Percentiles rank a stretch among this genome's conserved stretches.
Evolutionary conservation across 2,329 filamentous ascomycete species (phyloP).

Genomic region (Stenocarpella maydis): DNA sequence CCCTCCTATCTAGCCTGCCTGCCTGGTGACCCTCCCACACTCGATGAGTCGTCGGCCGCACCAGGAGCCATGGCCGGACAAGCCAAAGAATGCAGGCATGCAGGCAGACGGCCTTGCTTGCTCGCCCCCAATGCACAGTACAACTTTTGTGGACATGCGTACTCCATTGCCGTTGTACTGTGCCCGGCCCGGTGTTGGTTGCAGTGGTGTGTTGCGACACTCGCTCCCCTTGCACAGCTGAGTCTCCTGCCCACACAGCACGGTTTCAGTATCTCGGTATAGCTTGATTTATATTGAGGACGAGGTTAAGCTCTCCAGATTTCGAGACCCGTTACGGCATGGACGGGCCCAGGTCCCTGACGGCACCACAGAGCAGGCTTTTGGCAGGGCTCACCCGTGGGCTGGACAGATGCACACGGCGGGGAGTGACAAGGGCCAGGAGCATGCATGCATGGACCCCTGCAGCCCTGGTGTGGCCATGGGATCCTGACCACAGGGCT

Average conservation of each 20-base stretch:
- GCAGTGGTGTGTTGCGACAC: slow-evolving; percentile 1
- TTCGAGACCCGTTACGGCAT: slow-evolving; percentile 2
- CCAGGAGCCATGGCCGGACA: slow-evolving; percentile 5
- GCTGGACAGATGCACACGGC: background rate
- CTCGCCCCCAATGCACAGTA: slow-evolving; percentile 7
- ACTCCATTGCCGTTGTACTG: background rate
- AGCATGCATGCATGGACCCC: slow-evolving; percentile 6
- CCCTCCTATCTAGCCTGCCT: slow-evolving; percentile 24
- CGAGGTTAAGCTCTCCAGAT: background rate
- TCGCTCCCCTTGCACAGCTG: slow-evolving; percentile 3
- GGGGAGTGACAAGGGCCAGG: slow-evolving; percentile 3
- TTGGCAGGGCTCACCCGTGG: background rate
- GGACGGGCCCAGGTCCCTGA: slow-evolving; percentile 1
- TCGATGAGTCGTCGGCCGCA: slow-evolving; percentile 31
- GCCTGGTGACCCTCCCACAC: slow-evolving; percentile 21
- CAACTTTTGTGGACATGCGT: background rate
- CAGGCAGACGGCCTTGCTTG: background rate
- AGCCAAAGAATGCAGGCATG: no score
- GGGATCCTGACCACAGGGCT: slow-evolving; percentile 32
- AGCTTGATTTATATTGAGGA: slow-evolving; percentile 2
- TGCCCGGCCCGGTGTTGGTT: background rate
- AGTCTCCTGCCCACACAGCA: background rate
- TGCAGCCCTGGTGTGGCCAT: slow-evolving; percentile 27
- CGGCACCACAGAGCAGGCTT: background rate
- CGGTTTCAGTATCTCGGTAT: slow-evolving; percentile 14